A percentile compares a stretch with the other conserved stretches of the same genome.
Conservation (phyloP, 2,329 filamentous ascomycete genomes). For the Helotiales sp. region DNA sequence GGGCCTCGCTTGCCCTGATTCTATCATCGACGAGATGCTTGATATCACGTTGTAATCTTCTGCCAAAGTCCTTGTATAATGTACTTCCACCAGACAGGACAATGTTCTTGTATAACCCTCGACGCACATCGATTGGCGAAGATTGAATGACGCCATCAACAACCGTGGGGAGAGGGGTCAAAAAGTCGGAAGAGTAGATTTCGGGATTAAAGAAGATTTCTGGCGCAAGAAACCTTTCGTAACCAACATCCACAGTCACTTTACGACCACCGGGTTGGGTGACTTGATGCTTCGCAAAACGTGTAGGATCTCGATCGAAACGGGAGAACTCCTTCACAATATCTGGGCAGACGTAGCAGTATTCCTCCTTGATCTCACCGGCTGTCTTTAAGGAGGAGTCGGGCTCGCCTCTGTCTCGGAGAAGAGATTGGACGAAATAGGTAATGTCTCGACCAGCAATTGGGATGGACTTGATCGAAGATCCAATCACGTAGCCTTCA, state of each 20-base stretch:
- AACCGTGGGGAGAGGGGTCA: conserved; percentile 91
- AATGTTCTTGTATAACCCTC: conserved; percentile 99
- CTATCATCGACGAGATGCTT: conserved; percentile 92
- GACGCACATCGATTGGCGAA: conserved; percentile 94
- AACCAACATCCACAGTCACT: conserved; percentile 89
- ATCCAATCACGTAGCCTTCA: conserved; percentile 98
- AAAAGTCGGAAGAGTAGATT: conserved; percentile 98
- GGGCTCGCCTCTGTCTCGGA: conserved; percentile 93
- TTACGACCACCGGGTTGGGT: conserved; percentile 84
- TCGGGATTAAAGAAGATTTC: conserved; percentile 99
- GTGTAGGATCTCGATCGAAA: conserved; percentile 90
- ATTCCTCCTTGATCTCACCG: conserved; percentile 97
- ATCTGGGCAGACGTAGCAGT: conserved; percentile 97
- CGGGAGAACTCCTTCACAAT: conserved; percentile 98
- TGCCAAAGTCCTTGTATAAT: conserved; percentile 97
- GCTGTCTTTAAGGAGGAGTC: conserved; percentile 97
- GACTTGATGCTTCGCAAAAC: conserved; percentile 89
- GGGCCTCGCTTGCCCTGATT: conserved; percentile 88
- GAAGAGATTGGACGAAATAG: conserved; percentile 95
- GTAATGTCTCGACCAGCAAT: conserved; percentile 98
- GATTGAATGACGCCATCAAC: conserved; percentile 98
- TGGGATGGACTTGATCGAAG: conserved; percentile 98
- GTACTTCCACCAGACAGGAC: conserved; percentile 96
- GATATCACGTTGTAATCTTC: conserved; percentile 94
- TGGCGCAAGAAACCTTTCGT: conserved; percentile 95